Conservation (phyloP, 768 basidiomycete species). For the Myochromella boudieri region DNA sequence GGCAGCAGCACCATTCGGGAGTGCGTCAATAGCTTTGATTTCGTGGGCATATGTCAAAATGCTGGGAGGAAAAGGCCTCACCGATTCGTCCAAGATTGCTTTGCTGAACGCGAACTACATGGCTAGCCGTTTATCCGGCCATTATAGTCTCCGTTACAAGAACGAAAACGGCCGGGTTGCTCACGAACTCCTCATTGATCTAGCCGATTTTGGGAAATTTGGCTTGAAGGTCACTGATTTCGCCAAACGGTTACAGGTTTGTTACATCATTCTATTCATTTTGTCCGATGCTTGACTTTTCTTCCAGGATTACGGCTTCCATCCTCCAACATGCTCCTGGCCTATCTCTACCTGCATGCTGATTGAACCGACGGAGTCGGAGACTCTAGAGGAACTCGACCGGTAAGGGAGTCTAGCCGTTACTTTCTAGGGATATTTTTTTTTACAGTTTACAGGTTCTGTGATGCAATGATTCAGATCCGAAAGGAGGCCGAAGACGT, state of each 20-base stretch:
- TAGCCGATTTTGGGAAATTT: slow-evolving; percentile 90
- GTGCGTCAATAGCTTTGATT: slow-evolving; percentile 92
- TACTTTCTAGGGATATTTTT: neutral
- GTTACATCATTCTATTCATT: neutral
- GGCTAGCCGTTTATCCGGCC: slow-evolving; percentile 78
- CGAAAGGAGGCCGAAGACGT: slow-evolving; percentile 90
- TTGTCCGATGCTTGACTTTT: neutral
- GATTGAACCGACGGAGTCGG: slow-evolving; percentile 97
- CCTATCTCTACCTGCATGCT: slow-evolving; percentile 96
- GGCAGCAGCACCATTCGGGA: slow-evolving; percentile 90
- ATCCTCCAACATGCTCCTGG: slow-evolving; percentile 98
- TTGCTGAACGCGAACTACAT: slow-evolving; percentile 98
- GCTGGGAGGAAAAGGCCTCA: slow-evolving; percentile 93
- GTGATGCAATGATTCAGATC: slow-evolving; percentile 98
- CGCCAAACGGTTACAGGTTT: slow-evolving; percentile 90
- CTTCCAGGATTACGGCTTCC: slow-evolving; percentile 83
- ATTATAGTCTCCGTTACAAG: slow-evolving; percentile 87
- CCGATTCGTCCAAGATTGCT: slow-evolving; percentile 82
- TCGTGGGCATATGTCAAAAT: slow-evolving; percentile 99
- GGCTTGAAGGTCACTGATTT: slow-evolving; percentile 95
- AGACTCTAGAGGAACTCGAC: slow-evolving; percentile 91
- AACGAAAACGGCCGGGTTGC: slow-evolving; percentile 92
- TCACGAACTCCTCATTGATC: slow-evolving; percentile 93
- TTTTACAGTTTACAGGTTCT: slow-evolving; percentile 59
- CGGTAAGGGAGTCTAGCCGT: slow-evolving; percentile 41